These are phyloP conservation scores for Hortaea werneckii DNA, from an alignment of 2,329 filamentous ascomycete species.

Conservation along the genomic window DNA sequence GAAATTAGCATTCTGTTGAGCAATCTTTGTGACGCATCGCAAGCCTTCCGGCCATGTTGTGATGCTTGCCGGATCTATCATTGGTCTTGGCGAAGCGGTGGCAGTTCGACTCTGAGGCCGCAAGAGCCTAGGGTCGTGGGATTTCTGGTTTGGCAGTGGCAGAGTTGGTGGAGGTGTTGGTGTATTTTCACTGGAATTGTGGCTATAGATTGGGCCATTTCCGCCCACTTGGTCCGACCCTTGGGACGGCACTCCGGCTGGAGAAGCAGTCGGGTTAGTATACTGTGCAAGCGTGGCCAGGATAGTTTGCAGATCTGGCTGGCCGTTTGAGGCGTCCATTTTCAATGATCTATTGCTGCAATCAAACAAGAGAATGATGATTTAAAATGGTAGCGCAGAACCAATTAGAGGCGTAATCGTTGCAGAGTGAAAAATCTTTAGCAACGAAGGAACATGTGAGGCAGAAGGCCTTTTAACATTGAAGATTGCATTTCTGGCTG, in stretches of 20 bases:
- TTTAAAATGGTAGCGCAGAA: too few relatives aligned
- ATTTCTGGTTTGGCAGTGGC: not conserved
- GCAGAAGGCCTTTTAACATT: too few relatives aligned
- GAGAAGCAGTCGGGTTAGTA: constrained; percentile 1
- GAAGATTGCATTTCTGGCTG: too few relatives aligned
- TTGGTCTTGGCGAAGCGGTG: constrained; percentile 12
- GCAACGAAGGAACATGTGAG: too few relatives aligned
- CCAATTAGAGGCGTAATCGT: too few relatives aligned
- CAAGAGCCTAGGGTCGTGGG: constrained; percentile 12
- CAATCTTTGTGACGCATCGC: constrained; percentile 38
- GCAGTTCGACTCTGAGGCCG: constrained; percentile 14
- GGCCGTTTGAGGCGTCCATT: not conserved
- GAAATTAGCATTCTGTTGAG: constrained; percentile 35
- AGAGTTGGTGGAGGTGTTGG: too few relatives aligned
- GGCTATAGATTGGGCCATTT: too few relatives aligned
- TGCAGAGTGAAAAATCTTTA: too few relatives aligned
- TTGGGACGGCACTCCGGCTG: not conserved
- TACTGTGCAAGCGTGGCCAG: constrained; percentile 25
- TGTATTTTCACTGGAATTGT: too few relatives aligned
- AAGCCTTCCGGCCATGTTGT: constrained; percentile 39
- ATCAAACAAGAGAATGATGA: too few relatives aligned
- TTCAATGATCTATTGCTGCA: too few relatives aligned
- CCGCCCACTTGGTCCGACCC: too few relatives aligned
- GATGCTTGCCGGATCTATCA: constrained; percentile 38
- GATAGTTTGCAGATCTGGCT: constrained; percentile 24